Conservation (phyloP, 2,329 filamentous ascomycete genomes). For the Phoma sp. region DNA sequence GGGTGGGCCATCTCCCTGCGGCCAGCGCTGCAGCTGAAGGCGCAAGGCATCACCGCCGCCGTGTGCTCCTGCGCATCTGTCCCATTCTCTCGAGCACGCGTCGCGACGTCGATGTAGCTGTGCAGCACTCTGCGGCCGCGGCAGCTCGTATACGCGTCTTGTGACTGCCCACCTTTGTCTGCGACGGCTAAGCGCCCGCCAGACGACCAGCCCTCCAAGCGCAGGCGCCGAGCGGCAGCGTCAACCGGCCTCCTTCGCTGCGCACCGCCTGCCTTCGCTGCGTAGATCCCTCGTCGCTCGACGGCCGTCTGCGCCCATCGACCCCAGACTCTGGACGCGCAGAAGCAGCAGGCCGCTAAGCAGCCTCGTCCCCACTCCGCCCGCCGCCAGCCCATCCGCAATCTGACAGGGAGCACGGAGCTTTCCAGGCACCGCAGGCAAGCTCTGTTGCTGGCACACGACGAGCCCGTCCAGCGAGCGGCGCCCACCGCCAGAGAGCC, state of each 20-base stretch:
- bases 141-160: constrained; percentile 4
- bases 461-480: constrained; percentile 5
- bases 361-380: constrained; percentile 5
- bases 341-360: not conserved
- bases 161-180: constrained; percentile 2
- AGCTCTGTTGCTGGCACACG: not conserved
- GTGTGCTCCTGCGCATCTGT: not conserved
- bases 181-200: constrained; percentile 14
- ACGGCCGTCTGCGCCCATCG: constrained; percentile 1
- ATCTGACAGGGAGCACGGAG: constrained; percentile 13
- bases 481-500: constrained; percentile 3
- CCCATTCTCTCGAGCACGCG: not conserved
- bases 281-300: not conserved
- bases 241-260: not conserved
- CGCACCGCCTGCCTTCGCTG: not conserved
- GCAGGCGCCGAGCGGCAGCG: not conserved
- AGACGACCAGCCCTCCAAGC: not conserved
- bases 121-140: not conserved
- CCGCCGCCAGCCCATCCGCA: not conserved
- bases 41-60: not conserved
- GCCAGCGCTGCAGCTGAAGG: not conserved
- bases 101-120: not conserved
- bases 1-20: not conserved
- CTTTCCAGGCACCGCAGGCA: not conserved
- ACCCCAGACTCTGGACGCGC: constrained; percentile 1